Evolutionary conservation across 1,284 basidiomycete genomes (phyloP), one percentile per base, ranked within the genome.

Genomic region (Moniliella sp.): DNA sequence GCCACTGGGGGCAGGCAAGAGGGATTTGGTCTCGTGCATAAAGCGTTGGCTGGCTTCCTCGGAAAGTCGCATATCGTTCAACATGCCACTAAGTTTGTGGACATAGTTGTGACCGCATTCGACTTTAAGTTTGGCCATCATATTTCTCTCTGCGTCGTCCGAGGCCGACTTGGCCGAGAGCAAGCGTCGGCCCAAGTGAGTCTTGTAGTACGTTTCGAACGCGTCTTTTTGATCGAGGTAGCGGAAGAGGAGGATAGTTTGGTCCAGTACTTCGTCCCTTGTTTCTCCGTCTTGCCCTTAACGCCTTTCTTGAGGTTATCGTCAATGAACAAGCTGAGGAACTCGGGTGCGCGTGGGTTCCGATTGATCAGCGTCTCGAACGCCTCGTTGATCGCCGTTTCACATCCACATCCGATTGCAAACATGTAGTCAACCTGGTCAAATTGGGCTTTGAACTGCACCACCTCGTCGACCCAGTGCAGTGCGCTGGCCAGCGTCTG

Each of bases 1-100:
- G n/a, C n/a, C n/a, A n/a, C n/a, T n/a, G n/a, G n/a, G n/a, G n/a
- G n/a, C n/a, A n/a, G n/a, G n/a, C n/a, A n/a, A n/a, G n/a, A n/a
- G n/a, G n/a, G n/a, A n/a, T n/a, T n/a, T n/a, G n/a, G n/a, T n/a
- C n/a, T n/a, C n/a, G n/a, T n/a, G n/a, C n/a, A n/a, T 69, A 61
- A 83, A 97, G 3, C 70, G 71, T 32, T 70, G 67, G 67, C 78
- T 81, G 5, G 74, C 75, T 35, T 99, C 91, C 15, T 68, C 65
- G 12, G 81, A 88, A 23, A 91, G 63, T 50, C 76, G 81, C 74
- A 99, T 88, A 58, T 99, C 91, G 48, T 86, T 74, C 68, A 99
- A 88, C 91, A 99, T 99, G 34, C 91, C 88, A 61, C 97, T 88
- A 45, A 97, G 67, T 60, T 91, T 91, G 62, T 93, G 83, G 0